Percentiles rank a stretch among this genome's conserved stretches.
phyloP scores from a whole-genome alignment of 2,329 filamentous ascomycete genomes.

The Fusarium sarcochroum region DNA sequence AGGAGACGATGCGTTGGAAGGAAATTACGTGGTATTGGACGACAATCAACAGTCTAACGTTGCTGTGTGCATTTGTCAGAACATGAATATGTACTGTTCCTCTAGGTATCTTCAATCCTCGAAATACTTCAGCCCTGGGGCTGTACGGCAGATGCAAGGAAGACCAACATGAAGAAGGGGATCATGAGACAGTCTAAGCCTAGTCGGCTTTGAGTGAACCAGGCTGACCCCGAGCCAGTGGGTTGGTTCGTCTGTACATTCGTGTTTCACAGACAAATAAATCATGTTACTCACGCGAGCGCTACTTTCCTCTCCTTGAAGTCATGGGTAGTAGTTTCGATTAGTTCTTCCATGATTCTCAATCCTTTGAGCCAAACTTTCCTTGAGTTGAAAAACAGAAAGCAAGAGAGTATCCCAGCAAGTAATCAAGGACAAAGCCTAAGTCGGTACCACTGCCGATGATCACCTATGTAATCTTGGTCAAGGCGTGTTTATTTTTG shows the following conservation, averaged over 20 bases:
- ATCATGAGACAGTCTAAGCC: conserved; percentile 15
- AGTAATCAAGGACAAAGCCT: not conserved
- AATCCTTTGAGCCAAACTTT: not conserved
- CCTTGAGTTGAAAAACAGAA: conserved; percentile 2
- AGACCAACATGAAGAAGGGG: not conserved
- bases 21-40: conserved; percentile 37
- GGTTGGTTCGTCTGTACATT: conserved; percentile 19
- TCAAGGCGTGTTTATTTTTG: conserved; percentile 24
- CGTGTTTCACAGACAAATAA: conserved; percentile 37
- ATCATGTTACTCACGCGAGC: conserved; percentile 20
- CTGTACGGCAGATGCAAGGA: conserved; percentile 21
- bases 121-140: conserved; percentile 23
- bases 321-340: not conserved
- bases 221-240: conserved; percentile 12
- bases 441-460: not conserved
- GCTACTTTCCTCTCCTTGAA: conserved; percentile 3
- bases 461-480: conserved; percentile 12
- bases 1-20: conserved; percentile 27
- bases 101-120: not conserved
- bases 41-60: conserved; percentile 11
- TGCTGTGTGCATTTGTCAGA: conserved; percentile 6
- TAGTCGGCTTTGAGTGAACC: conserved; percentile 22
- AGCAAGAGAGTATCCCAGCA: conserved; percentile 6
- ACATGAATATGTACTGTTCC: not conserved
- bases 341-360: not conserved